These are phyloP conservation scores for Leishmania gerbilli DNA, from an alignment of 208 protist genomes.

Conservation along the genomic window DNA sequence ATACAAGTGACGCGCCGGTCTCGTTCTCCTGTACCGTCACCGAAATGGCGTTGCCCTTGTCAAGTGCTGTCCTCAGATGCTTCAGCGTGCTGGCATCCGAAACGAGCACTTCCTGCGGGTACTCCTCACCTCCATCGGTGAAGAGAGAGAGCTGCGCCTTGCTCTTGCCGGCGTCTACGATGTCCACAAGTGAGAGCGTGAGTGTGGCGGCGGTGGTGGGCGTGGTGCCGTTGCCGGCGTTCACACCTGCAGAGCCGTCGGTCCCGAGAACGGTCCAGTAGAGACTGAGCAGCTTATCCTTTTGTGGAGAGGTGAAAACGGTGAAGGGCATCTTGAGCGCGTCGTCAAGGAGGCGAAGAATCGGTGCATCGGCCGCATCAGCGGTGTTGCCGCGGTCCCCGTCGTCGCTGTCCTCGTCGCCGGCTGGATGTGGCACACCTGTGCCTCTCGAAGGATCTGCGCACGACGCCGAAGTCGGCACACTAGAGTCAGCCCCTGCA, in stretches of 20 bases:
- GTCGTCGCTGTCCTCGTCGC: not conserved
- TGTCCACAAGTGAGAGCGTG: constrained; percentile 34
- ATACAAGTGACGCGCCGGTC: constrained; percentile 18
- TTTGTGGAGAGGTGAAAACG: constrained; percentile 52
- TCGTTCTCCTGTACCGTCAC: constrained; percentile 29
- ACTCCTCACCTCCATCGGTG: constrained; percentile 32
- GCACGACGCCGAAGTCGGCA: not conserved
- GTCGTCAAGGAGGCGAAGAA: constrained; percentile 48
- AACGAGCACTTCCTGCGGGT: constrained; percentile 26
- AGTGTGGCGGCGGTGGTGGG: not conserved
- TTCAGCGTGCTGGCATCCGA: constrained; percentile 16
- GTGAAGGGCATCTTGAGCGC: constrained; percentile 64
- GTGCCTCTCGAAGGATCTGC: not conserved
- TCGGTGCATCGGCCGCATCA: constrained; percentile 24
- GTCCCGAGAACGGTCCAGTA: constrained; percentile 48
- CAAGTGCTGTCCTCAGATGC: constrained; percentile 12
- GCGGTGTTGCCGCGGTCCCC: constrained; percentile 5
- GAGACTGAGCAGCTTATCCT: constrained; percentile 40
- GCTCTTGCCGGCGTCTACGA: constrained; percentile 15
- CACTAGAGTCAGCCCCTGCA: not conserved
- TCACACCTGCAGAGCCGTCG: not conserved
- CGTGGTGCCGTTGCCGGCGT: not conserved
- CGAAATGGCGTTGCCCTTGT: constrained; percentile 16
- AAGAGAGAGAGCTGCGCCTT: constrained; percentile 27
- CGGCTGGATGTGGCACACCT: not conserved